Percentiles rank a stretch among this genome's conserved stretches.
Conservation (phyloP, 148 eudicot genomes). For the Diospyros kaki region DNA sequence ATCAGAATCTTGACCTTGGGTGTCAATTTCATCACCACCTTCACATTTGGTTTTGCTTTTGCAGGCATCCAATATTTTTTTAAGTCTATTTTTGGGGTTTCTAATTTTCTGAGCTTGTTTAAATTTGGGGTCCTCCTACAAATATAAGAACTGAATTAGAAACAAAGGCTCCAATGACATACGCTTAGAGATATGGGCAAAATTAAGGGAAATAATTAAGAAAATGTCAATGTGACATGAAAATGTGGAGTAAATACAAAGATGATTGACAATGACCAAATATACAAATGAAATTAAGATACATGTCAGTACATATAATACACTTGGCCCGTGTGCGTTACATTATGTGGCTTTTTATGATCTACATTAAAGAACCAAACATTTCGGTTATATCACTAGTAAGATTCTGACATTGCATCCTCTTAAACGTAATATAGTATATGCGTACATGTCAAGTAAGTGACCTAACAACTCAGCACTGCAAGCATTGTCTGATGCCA, state of each 20-base stretch:
- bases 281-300: background rate
- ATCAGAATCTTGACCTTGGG: constrained; percentile 57
- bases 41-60: constrained; percentile 94
- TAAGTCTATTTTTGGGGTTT: constrained; percentile 84
- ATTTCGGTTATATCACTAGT: no score
- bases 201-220: background rate
- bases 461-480: no score
- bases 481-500: background rate
- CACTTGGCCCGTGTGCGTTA: no score
- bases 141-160: constrained; percentile 3
- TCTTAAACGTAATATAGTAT: no score
- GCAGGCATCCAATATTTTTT: constrained; percentile 82
- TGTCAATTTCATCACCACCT: constrained; percentile 88
- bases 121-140: constrained; percentile 83
- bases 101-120: constrained; percentile 80
- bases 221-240: background rate
- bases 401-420: no score
- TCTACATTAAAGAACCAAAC: no score
- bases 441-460: no score
- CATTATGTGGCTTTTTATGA: no score
- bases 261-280: no score
- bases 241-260: background rate
- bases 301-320: no score
- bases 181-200: background rate
- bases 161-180: background rate